Evolutionary conservation across 768 basidiomycete species (phyloP), one percentile per base, ranked within the genome.

Genomic region (Lentinula raphanica): DNA sequence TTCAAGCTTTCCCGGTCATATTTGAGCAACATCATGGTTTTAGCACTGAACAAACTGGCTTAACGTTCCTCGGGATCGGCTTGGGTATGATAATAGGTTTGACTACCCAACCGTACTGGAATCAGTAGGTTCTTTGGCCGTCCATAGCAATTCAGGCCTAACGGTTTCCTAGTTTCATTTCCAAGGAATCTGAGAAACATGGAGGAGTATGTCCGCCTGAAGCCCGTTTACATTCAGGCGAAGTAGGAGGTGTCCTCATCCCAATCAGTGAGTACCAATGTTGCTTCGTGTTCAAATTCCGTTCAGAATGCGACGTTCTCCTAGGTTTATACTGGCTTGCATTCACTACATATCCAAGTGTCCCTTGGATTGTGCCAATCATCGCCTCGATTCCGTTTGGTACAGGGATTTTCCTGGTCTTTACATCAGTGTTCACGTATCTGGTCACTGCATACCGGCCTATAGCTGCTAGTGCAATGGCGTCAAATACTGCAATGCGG

Each of bases 391-490:
- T 83, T 1, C 86, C 86, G 0, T 90, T 89, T 64, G 88, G 88
- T 3, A 60, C 73, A 1, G 83, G 85, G 2, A 72, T 79, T 1
- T 88, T 85, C 64, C 88, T 82, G 60, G 81, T 84, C 40, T 92
- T 87, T 71, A 84, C 85, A 1, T 80, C 82, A 7, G 83, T 82
- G 3, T 89, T 88, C 71, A 86, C 82, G 4, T 89, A 88, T 69
- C 76, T 88, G 54, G 83, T 89, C 57, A 85, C 84, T 48, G 77
- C 82, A 1, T 89, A 88, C 67, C 75, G 81, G 23, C 82, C 86
- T 12, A 85, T 86, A 66, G 81, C 78, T 7, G 85, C 86, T 1
- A 85, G 83, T 40, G 87, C 86, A 5, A 80, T 89, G 71, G 87
- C 85, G 3, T 72, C 85, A 21, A 87, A 86, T 58, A 83, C 83